Evolutionary conservation across 75 land plant genomes (phyloP).

Genomic region (Isoetes taiwanensis): DNA sequence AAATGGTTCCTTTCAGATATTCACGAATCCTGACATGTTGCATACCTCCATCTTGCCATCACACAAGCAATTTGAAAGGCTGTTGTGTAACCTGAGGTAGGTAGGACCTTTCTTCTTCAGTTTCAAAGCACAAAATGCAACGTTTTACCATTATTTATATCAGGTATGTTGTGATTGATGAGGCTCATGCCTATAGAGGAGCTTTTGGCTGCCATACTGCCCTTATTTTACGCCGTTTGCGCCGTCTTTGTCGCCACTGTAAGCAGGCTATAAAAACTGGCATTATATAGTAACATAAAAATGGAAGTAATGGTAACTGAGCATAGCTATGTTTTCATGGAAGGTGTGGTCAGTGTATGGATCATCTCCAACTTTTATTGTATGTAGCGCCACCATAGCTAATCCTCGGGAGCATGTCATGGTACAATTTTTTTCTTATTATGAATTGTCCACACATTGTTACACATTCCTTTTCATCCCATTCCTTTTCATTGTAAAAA

Average conservation of each 20-base stretch:
- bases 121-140: background rate
- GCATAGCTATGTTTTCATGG: too few species aligned
- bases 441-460: too few species aligned
- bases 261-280: too few species aligned
- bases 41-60: conserved; percentile 85
- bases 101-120: too few species aligned
- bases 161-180: conserved; percentile 94
- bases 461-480: too few species aligned
- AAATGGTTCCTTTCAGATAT: conserved; percentile 53
- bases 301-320: too few species aligned
- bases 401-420: conserved; percentile 88
- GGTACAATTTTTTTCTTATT: conserved; percentile 68
- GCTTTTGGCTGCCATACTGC: conserved; percentile 97
- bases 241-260: conserved; percentile 76
- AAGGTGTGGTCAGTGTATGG: too few species aligned
- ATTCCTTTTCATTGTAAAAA: too few species aligned
- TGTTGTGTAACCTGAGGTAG: conserved; percentile 80
- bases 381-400: conserved; percentile 82
- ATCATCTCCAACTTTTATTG: conserved; percentile 62
- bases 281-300: too few species aligned
- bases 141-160: background rate
- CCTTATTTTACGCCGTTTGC: conserved; percentile 69
- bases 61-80: conserved; percentile 63
- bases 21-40: conserved; percentile 98
- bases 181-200: conserved; percentile 92